Evolutionary conservation across 2,329 filamentous ascomycete species (phyloP).

Genomic region (Colletotrichum tabaci): DNA sequence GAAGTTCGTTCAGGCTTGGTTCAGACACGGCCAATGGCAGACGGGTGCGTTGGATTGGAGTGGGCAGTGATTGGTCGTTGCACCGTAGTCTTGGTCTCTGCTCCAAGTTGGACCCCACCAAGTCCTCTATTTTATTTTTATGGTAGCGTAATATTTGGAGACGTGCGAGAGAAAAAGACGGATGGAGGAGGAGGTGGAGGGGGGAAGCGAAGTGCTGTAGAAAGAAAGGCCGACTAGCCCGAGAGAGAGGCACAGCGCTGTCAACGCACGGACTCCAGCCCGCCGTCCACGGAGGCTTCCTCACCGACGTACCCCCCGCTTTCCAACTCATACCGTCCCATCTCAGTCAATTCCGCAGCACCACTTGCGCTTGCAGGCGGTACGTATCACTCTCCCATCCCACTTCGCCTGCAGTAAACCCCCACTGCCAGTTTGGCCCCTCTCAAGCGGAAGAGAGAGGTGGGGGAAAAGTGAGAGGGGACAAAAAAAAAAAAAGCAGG

Average conservation of each 20-base stretch:
- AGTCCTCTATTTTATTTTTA: conserved; percentile 12
- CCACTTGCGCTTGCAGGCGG: conserved; percentile 18
- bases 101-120: conserved; percentile 13
- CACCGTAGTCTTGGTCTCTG: conserved; percentile 1
- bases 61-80: conserved; percentile 19
- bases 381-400: conserved; percentile 33
- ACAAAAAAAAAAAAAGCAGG: not conserved
- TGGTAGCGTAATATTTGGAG: not conserved
- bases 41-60: conserved; percentile 16
- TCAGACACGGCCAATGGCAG: conserved; percentile 22
- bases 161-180: not conserved
- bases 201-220: not conserved
- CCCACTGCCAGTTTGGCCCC: conserved; percentile 33
- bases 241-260: conserved; percentile 19
- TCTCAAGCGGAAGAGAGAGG: conserved; percentile 19
- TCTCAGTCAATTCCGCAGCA: conserved; percentile 31
- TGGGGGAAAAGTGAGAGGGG: not conserved
- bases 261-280: conserved; percentile 28
- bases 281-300: conserved; percentile 39
- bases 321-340: conserved; percentile 29
- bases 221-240: conserved; percentile 34
- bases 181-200: not conserved
- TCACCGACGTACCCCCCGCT: conserved; percentile 16
- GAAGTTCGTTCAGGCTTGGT: not conserved
- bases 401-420: conserved; percentile 36